A percentile compares a stretch with the other conserved stretches of the same genome.
Evolutionary conservation across 2,329 filamentous ascomycete genomes (phyloP).

Genomic region (Pyrenophora graminea): DNA sequence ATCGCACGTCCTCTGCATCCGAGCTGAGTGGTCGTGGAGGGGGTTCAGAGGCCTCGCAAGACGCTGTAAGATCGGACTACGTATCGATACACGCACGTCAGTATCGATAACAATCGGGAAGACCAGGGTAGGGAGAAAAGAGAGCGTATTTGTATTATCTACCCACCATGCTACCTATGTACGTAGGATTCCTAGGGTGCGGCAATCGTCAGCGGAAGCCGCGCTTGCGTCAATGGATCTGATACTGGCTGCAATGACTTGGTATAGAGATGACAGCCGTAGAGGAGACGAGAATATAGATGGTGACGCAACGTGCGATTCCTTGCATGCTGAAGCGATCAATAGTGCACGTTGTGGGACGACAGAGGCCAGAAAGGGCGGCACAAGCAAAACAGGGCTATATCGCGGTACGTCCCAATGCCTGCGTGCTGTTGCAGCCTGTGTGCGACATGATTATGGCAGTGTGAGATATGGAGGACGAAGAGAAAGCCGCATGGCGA

Average conservation of each 20-base stretch:
- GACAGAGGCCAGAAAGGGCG: constrained; percentile 33
- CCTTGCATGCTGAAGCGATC: constrained; percentile 44
- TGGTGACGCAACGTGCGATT: constrained; percentile 38
- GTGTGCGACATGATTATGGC: constrained; percentile 29
- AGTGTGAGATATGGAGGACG: constrained; percentile 21
- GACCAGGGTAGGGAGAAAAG: constrained; percentile 10
- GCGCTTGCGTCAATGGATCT: constrained; percentile 43
- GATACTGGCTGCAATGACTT: constrained; percentile 33
- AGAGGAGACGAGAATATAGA: constrained; percentile 27
- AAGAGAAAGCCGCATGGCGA: constrained; percentile 8
- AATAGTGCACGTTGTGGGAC: constrained; percentile 40
- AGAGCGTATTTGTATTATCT: constrained; percentile 29
- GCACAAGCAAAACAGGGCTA: constrained; percentile 31
- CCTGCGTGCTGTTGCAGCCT: constrained; percentile 2
- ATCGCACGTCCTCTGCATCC: constrained; percentile 17
- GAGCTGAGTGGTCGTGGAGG: constrained; percentile 28
- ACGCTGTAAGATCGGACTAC: constrained; percentile 38
- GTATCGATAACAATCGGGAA: constrained; percentile 20
- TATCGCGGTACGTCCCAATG: constrained; percentile 13
- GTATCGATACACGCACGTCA: constrained; percentile 25
- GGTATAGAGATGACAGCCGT: constrained; percentile 24
- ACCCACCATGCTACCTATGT: constrained; percentile 47
- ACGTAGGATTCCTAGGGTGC: constrained; percentile 32
- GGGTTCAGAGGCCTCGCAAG: constrained; percentile 26
- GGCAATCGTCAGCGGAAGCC: constrained; percentile 28